Conservation (phyloP, 805 yeast species). For the Candida silvicultrix region DNA sequence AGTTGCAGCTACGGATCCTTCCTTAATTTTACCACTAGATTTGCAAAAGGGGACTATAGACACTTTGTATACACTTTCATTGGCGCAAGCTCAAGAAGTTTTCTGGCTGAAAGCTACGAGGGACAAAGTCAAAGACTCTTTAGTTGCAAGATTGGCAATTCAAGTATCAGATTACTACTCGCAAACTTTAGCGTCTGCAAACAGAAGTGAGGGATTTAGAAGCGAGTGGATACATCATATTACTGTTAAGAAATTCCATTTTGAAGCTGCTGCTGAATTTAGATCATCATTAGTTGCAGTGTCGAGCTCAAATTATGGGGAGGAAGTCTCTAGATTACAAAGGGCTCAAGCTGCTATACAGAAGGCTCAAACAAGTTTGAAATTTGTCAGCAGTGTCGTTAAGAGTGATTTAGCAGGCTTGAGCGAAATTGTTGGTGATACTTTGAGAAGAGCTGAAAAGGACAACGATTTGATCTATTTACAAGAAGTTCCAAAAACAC, state of each 20-base stretch:
- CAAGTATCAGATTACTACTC: slow-evolving; percentile 57
- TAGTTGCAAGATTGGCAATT: slow-evolving; percentile 57
- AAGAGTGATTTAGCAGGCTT: slow-evolving; percentile 50
- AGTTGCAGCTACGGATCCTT: slow-evolving; percentile 12
- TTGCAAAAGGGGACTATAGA: slow-evolving; percentile 44
- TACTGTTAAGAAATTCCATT: slow-evolving; percentile 55
- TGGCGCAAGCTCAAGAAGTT: slow-evolving; percentile 85
- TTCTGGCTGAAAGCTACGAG: slow-evolving; percentile 71
- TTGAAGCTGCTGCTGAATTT: slow-evolving; percentile 63
- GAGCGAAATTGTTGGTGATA: slow-evolving; percentile 33
- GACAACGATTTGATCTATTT: slow-evolving; percentile 81
- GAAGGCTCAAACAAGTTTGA: slow-evolving; percentile 31
- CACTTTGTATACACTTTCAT: slow-evolving; percentile 44
- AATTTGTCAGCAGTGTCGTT: slow-evolving; percentile 36
- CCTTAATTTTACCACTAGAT: slow-evolving; percentile 33
- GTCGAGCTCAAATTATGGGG: slow-evolving; percentile 54
- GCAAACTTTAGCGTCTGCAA: slow-evolving; percentile 35
- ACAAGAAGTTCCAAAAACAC: slow-evolving; percentile 50
- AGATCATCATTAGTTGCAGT: slow-evolving; percentile 49
- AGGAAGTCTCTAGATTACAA: slow-evolving; percentile 55
- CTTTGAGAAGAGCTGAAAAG: slow-evolving; percentile 51
- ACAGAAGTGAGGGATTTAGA: slow-evolving; percentile 43
- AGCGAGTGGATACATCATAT: slow-evolving; percentile 63
- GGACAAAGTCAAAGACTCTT: slow-evolving; percentile 45
- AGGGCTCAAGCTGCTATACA: slow-evolving; percentile 33